Evolutionary conservation across 805 yeast species (phyloP).

Genomic region (Pichia phayaonensis): DNA sequence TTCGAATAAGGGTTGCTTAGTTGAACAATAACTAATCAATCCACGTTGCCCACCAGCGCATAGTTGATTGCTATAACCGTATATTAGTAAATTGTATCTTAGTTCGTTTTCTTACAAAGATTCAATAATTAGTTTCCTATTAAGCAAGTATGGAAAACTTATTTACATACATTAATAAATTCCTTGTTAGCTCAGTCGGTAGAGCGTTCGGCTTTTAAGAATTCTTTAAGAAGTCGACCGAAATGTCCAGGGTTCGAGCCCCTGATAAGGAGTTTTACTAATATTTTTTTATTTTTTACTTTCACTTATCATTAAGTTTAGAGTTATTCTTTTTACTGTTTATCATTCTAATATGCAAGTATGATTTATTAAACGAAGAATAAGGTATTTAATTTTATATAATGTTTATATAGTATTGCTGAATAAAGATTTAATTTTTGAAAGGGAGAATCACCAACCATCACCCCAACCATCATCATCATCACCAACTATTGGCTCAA

Average conservation of each 20-base stretch:
- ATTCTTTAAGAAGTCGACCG: constrained; percentile 34
- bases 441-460: constrained; percentile 28
- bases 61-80: too few species aligned
- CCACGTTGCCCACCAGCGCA: too few species aligned
- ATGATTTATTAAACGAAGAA: not conserved
- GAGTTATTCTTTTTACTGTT: too few species aligned
- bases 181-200: constrained; percentile 54
- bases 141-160: too few species aligned
- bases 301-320: too few species aligned
- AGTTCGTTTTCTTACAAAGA: too few species aligned
- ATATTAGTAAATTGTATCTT: too few species aligned
- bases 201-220: constrained; percentile 62
- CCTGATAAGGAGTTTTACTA: constrained; percentile 43
- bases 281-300: not conserved
- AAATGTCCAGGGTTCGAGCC: constrained; percentile 59
- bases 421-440: not conserved
- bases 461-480: constrained; percentile 40
- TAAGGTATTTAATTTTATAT: not conserved
- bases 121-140: too few species aligned
- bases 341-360: not conserved
- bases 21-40: too few species aligned
- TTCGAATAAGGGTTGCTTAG: too few species aligned
- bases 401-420: not conserved
- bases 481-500: constrained; percentile 27
- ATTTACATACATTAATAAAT: not conserved